Base-by-base conservation (phyloP, 2,329 filamentous ascomycete species). In the Colletotrichum sp. region DNA sequence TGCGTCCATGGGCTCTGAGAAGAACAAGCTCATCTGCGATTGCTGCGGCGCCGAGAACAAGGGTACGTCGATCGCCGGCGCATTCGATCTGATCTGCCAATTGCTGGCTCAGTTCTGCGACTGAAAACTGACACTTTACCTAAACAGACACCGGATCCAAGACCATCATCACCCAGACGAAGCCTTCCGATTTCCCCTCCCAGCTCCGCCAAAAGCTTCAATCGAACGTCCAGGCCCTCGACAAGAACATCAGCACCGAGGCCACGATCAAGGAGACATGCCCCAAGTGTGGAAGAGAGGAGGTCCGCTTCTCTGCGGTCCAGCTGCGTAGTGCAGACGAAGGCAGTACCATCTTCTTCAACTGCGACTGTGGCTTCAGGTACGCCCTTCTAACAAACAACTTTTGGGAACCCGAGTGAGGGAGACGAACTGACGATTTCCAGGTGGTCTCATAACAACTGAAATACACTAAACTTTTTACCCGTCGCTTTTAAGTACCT, bases 241-340 rank as follows among this genome's bases (percentile, higher is more conserved):
- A 94, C 77, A 92, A 93, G 74, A 95, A 96, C 81, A 89, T 95
- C 80, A 91, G 94, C 81, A 96, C 93, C 57, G 94, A 94, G 82
- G 94, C 93, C 67, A 89, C 83, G 59, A 94, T 91, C 79, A 87
- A 91, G 76, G 89, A 94, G 83, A 92, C 90, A 60, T 99, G 97
- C 83, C 91, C 93, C 62, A 93, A 95, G 81, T 99, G 97, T 84
- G 95, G 94, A 18, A 89, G 92, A 69, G 93, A 92, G 69, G 93
- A 98, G 83, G 95, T 99, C 85, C 94, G 93, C 80, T 99, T 93
- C 84, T 94, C 95, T 66, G 94, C 94, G 4, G 92, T 95, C 76
- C 97, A 99, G 84, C 87, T 98, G 81, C 93, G 96, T 80, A 93
- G 96, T 88, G 97, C 96, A 71, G 97, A 99, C 84, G 96, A 99